phyloP scores from a whole-genome alignment of 139 green algal genomes.

The Chlorella sp. region DNA sequence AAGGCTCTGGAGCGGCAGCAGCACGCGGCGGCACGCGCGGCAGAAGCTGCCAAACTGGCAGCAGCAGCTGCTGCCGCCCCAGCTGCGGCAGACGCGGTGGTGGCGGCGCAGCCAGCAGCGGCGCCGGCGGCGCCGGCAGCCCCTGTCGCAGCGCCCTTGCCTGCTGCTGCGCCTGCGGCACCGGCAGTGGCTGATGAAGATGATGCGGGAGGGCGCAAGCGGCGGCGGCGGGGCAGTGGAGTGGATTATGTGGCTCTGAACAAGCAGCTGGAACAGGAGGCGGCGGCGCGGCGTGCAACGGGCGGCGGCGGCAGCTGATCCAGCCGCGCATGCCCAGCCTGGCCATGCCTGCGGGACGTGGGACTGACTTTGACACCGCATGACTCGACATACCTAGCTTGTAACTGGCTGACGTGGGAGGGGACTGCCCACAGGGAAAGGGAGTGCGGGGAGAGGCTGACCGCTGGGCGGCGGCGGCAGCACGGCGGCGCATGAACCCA shows the following conservation, averaged over 20 bases:
- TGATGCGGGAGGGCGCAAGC: constrained; percentile 47
- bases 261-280: constrained; percentile 71
- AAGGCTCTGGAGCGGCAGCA: not conserved
- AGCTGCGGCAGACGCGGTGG: not conserved
- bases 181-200: constrained; percentile 15
- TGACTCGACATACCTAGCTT: too few relatives aligned
- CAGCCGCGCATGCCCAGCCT: not conserved
- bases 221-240: constrained; percentile 52
- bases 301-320: not conserved
- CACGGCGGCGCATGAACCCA: too few relatives aligned
- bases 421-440: too few relatives aligned
- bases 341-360: not conserved
- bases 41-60: not conserved
- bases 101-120: not conserved
- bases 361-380: too few relatives aligned
- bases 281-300: constrained; percentile 1
- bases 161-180: constrained; percentile 1
- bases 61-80: not conserved
- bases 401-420: too few relatives aligned
- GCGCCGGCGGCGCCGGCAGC: not conserved
- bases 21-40: not conserved
- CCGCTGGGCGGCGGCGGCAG: too few relatives aligned
- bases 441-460: too few relatives aligned
- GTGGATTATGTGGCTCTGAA: constrained; percentile 87
- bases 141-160: not conserved